Evolutionary conservation across 768 basidiomycete species (phyloP).

Genomic region (Paxillus involutus): DNA sequence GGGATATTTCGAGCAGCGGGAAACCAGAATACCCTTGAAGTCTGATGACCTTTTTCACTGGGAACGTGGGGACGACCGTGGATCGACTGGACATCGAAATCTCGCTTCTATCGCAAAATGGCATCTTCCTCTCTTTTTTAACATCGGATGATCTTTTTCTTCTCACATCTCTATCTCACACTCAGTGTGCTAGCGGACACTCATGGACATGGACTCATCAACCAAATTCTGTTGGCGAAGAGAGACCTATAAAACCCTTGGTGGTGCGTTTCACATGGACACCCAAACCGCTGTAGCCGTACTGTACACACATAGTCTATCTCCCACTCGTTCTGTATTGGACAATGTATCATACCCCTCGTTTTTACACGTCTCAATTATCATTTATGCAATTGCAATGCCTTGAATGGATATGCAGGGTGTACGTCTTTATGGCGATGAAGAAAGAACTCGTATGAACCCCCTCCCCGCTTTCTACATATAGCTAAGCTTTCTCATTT

Average conservation of each 20-base stretch:
- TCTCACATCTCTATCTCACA: slow-evolving; percentile 29
- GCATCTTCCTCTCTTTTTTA: slow-evolving; percentile 17
- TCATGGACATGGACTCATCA: background rate
- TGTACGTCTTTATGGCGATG: background rate
- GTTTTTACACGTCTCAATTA: slow-evolving; percentile 21
- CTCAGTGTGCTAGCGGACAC: slow-evolving; percentile 24
- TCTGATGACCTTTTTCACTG: slow-evolving; percentile 15
- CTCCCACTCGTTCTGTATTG: slow-evolving; percentile 32
- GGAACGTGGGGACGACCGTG: slow-evolving; percentile 10
- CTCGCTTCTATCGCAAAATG: slow-evolving; percentile 23
- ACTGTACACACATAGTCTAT: slow-evolving; percentile 19
- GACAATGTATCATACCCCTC: slow-evolving; percentile 26
- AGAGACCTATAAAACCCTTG: slow-evolving; percentile 3
- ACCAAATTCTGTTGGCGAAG: slow-evolving; percentile 1
- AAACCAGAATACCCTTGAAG: slow-evolving; percentile 26
- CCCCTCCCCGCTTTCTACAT: too few species aligned
- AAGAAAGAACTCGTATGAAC: background rate
- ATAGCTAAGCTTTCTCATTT: background rate
- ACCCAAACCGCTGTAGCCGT: slow-evolving; percentile 26
- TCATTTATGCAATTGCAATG: slow-evolving; percentile 7
- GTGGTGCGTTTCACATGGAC: slow-evolving; percentile 25
- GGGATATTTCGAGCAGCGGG: slow-evolving; percentile 38
- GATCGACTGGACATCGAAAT: slow-evolving; percentile 19
- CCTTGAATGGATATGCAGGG: slow-evolving; percentile 4
- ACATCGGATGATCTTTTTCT: slow-evolving; percentile 15